phyloP scores from a whole-genome alignment of 306 rosid species.

The Psophocarpus tetragonolobus region DNA sequence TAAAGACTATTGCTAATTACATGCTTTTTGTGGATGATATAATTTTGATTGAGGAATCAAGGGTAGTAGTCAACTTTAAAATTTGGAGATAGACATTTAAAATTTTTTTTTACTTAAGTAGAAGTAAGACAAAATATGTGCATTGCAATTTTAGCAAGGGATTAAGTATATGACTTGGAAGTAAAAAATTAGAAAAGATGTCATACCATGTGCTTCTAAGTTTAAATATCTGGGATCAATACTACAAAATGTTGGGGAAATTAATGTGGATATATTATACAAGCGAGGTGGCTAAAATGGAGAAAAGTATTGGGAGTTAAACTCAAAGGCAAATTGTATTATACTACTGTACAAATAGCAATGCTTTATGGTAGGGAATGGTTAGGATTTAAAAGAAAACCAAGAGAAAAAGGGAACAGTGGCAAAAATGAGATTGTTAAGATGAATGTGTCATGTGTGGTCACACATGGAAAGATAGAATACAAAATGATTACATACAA shows the following conservation, averaged over 20 bases:
- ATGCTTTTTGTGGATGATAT: not conserved
- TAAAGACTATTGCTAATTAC: not conserved
- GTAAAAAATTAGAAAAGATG: not conserved
- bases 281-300: not conserved
- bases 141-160: not conserved
- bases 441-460: not conserved
- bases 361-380: not conserved
- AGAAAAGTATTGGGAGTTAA: not conserved
- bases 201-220: not conserved
- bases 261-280: not conserved
- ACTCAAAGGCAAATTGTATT: not conserved
- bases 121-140: not conserved
- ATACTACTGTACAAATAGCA: not conserved
- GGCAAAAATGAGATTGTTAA: not conserved
- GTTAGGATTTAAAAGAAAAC: not conserved
- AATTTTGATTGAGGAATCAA: not conserved
- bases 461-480: not conserved
- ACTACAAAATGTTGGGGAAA: not conserved
- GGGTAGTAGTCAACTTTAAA: not conserved
- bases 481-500: not conserved
- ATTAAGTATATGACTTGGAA: not conserved
- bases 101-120: not conserved
- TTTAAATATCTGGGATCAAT: not conserved
- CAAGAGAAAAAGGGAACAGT: not conserved
- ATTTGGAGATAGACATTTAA: not conserved